Percentiles rank a stretch among this genome's conserved stretches.
Conservation (phyloP, 2,329 filamentous ascomycete genomes). For the Arachnomyces sp. region DNA sequence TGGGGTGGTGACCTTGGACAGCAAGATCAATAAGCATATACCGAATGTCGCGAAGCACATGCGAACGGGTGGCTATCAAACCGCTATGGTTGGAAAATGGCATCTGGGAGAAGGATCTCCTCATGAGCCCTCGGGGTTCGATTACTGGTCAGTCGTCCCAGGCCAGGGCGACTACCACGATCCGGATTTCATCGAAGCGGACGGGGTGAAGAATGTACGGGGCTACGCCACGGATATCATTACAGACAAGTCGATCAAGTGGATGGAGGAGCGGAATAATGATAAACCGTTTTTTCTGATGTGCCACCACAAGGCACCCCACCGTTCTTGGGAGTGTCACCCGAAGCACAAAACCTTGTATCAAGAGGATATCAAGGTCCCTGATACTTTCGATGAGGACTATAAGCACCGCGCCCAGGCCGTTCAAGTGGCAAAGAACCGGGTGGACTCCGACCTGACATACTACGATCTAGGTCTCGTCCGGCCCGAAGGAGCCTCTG, state of each 20-base stretch:
- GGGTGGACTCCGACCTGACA: constrained; percentile 43
- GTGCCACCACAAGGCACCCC: constrained; percentile 52
- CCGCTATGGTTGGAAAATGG: constrained; percentile 90
- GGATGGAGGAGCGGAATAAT: constrained; percentile 27
- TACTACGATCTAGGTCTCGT: constrained; percentile 46
- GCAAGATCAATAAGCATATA: constrained; percentile 72
- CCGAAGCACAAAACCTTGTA: constrained; percentile 44
- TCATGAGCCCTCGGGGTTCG: constrained; percentile 45
- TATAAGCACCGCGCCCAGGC: constrained; percentile 48
- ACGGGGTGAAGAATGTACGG: constrained; percentile 22
- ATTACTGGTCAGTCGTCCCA: constrained; percentile 46
- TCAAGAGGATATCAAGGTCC: constrained; percentile 38
- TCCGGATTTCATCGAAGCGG: constrained; percentile 41
- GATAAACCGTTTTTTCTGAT: constrained; percentile 46
- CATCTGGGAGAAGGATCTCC: constrained; percentile 64
- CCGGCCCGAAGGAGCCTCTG: constrained; percentile 43
- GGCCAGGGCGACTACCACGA: constrained; percentile 49
- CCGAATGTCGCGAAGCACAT: constrained; percentile 93
- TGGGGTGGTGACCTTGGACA: constrained; percentile 84
- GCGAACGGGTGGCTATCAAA: constrained; percentile 77
- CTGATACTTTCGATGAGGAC: constrained; percentile 48
- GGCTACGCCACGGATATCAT: constrained; percentile 50
- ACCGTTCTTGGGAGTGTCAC: constrained; percentile 47
- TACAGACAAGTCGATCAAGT: constrained; percentile 43
- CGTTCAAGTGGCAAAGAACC: constrained; percentile 45